A percentile compares a stretch with the other conserved stretches of the same genome.
These are phyloP conservation scores for Candida sanyaensis DNA, from an alignment of 1,139 yeast genomes.

Conservation along the genomic window DNA sequence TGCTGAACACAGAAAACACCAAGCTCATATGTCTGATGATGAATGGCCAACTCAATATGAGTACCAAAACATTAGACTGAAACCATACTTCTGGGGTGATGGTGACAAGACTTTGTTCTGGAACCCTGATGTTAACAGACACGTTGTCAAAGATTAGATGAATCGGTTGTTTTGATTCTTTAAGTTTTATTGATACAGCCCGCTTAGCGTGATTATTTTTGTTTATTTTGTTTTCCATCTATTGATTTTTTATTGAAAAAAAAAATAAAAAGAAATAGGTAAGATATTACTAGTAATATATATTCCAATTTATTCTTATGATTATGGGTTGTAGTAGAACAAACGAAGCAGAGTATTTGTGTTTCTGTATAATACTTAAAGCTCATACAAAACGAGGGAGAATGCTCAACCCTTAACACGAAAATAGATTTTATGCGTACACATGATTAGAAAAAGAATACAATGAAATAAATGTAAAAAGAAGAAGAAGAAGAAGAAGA, in stretches of 20 bases:
- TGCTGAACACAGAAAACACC: slow-evolving; percentile 86
- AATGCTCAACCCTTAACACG: background rate
- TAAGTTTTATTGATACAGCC: background rate
- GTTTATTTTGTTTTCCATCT: background rate
- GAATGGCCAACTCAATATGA: slow-evolving; percentile 93
- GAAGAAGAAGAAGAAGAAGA: background rate
- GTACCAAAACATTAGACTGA: slow-evolving; percentile 84
- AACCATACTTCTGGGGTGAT: slow-evolving; percentile 96
- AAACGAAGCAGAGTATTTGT: too few species aligned
- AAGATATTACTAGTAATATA: slow-evolving; percentile 4
- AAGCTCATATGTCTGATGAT: slow-evolving; percentile 74
- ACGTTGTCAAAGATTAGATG: slow-evolving; percentile 36
- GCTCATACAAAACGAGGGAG: too few species aligned
- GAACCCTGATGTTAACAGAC: slow-evolving; percentile 91
- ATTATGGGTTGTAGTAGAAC: background rate
- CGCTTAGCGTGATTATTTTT: background rate
- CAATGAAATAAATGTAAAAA: background rate
- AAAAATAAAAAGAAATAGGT: background rate
- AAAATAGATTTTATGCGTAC: background rate
- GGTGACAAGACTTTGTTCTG: slow-evolving; percentile 98
- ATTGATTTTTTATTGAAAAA: too few species aligned
- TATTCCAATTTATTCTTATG: slow-evolving; percentile 2
- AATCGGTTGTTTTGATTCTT: background rate
- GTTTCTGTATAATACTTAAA: too few species aligned
- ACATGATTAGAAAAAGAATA: background rate